These are phyloP conservation scores for Aspergillus felis DNA, from an alignment of 2,329 filamentous ascomycete species.

Conservation along the genomic window DNA sequence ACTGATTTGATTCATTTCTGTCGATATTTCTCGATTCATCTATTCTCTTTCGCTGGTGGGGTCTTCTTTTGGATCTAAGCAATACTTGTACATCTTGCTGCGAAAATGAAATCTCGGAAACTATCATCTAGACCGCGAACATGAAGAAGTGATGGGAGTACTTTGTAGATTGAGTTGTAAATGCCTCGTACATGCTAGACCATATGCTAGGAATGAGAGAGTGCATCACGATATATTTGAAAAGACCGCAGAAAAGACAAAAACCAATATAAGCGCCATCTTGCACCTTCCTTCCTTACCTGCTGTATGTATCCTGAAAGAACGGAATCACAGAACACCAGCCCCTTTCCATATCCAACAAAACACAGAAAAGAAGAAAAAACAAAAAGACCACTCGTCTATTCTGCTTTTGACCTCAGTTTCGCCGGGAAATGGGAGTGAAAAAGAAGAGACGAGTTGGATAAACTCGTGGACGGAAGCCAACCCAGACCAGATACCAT, in stretches of 20 bases:
- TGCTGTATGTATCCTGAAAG: not conserved
- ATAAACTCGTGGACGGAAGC: not conserved
- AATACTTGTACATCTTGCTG: not conserved
- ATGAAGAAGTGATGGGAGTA: not conserved
- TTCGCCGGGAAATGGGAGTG: not conserved
- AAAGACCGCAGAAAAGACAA: not conserved
- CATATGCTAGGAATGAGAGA: not conserved
- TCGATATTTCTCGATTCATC: not conserved
- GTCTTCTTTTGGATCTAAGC: not conserved
- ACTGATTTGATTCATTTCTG: not conserved
- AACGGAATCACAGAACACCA: not conserved
- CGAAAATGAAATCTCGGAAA: not conserved
- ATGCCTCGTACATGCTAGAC: not conserved
- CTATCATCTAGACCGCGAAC: not conserved
- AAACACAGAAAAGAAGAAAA: not conserved
- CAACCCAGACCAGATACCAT: not conserved
- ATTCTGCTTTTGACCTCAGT: not conserved
- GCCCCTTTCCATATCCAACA: not conserved
- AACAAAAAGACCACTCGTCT: not conserved
- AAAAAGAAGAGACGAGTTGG: not conserved
- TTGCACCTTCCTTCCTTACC: not conserved
- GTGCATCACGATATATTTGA: not conserved
- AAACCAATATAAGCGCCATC: not conserved
- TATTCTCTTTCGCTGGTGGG: not conserved
- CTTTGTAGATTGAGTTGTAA: not conserved